Conservation (phyloP, 495 filamentous ascomycete genomes). For the Penicillium bialowiezense region DNA sequence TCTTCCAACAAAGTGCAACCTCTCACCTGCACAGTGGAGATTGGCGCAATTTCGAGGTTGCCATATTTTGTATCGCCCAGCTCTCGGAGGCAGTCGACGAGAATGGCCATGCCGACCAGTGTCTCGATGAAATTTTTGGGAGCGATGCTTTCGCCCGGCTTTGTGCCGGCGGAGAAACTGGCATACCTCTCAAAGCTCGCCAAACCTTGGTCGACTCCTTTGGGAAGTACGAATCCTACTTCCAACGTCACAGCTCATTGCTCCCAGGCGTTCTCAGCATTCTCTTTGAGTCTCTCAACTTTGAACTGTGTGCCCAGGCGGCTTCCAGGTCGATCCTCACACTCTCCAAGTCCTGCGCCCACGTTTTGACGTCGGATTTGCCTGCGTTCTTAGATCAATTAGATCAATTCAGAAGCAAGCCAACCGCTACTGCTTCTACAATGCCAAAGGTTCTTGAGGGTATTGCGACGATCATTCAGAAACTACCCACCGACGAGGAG, state of each 20-base stretch:
- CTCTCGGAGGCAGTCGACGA: slow-evolving; percentile 74
- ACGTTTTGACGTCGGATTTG: slow-evolving; percentile 66
- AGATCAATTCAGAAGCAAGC: slow-evolving; percentile 56
- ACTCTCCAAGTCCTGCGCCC: slow-evolving; percentile 78
- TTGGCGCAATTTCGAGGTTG: slow-evolving; percentile 80
- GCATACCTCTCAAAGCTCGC: slow-evolving; percentile 64
- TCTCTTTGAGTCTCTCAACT: slow-evolving; percentile 71
- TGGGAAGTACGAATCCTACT: slow-evolving; percentile 77
- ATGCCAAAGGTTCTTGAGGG: slow-evolving; percentile 82
- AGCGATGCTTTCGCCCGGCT: slow-evolving; percentile 50
- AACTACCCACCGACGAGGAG: slow-evolving; percentile 59
- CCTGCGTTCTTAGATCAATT: slow-evolving; percentile 77
- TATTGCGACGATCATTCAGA: slow-evolving; percentile 83
- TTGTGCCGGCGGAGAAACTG: slow-evolving; percentile 46
- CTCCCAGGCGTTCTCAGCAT: slow-evolving; percentile 77
- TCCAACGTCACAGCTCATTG: slow-evolving; percentile 66
- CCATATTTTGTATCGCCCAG: slow-evolving; percentile 72
- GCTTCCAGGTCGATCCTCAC: slow-evolving; percentile 80
- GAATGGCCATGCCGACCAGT: slow-evolving; percentile 61
- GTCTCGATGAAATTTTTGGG: slow-evolving; percentile 71
- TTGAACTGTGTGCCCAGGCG: slow-evolving; percentile 59
- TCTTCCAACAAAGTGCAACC: slow-evolving; percentile 64
- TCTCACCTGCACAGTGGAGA: slow-evolving; percentile 53
- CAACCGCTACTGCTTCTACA: slow-evolving; percentile 61
- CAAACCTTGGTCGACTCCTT: slow-evolving; percentile 77